phyloP scores from a whole-genome alignment of 345 rosid species.

The Eucalyptus leucophloia region DNA sequence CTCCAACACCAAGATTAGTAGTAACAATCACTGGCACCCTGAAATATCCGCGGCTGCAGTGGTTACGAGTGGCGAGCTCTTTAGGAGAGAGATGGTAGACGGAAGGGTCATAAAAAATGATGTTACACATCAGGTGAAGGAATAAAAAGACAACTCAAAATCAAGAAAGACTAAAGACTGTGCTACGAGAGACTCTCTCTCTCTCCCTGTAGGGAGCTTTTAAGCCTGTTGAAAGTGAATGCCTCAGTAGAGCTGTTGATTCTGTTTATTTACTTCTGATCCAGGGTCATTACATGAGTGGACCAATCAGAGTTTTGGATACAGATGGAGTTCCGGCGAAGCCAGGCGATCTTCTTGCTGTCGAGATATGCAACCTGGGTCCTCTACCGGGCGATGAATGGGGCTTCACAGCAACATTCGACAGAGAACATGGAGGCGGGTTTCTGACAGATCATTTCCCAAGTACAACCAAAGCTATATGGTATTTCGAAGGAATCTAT shows the following conservation, averaged over 20 bases:
- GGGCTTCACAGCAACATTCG: conserved; percentile 73
- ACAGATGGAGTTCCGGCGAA: conserved; percentile 52
- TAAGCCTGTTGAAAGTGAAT: background rate
- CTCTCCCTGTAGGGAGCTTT: background rate
- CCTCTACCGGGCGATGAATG: conserved; percentile 88
- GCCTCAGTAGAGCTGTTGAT: background rate
- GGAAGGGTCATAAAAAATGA: conserved; percentile 57
- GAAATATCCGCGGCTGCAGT: conserved; percentile 41
- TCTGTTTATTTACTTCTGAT: background rate
- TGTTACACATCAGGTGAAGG: background rate
- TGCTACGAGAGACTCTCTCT: background rate
- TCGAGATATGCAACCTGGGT: conserved; percentile 82
- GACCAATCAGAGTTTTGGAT: conserved; percentile 62
- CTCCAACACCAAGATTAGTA: conserved; percentile 37
- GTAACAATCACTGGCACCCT: conserved; percentile 78
- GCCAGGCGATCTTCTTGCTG: conserved; percentile 74
- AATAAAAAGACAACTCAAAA: background rate
- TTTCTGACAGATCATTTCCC: conserved; percentile 92
- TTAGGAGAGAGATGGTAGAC: conserved; percentile 65
- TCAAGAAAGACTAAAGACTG: background rate
- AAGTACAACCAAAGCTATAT: conserved; percentile 80
- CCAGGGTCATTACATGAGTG: conserved; percentile 73
- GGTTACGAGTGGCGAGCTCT: conserved; percentile 35
- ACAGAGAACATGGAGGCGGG: conserved; percentile 89
- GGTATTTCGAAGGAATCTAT: conserved; percentile 89